These are phyloP conservation scores for Solanum commersonii DNA, from an alignment of 257 asterid species.

Conservation along the genomic window DNA sequence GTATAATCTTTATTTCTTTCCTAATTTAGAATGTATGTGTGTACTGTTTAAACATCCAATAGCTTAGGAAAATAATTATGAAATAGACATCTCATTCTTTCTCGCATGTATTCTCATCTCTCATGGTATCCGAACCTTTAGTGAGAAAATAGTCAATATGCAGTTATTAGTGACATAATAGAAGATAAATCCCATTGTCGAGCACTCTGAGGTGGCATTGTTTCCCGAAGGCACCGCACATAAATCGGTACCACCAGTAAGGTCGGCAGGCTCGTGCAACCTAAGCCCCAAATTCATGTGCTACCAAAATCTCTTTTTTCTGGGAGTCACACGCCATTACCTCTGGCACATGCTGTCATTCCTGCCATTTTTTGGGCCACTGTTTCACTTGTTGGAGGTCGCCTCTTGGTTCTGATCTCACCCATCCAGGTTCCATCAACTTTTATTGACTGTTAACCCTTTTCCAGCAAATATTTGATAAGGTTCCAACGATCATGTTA, in stretches of 20 bases:
- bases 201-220: background rate
- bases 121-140: background rate
- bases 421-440: background rate
- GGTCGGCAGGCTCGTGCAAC: background rate
- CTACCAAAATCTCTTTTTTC: background rate
- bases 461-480: background rate
- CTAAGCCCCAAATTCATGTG: background rate
- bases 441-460: background rate
- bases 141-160: background rate
- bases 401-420: background rate
- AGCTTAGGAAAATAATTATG: background rate
- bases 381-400: background rate
- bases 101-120: background rate
- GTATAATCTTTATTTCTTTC: background rate
- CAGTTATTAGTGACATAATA: background rate
- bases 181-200: background rate
- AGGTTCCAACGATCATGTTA: background rate
- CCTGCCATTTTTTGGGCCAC: background rate
- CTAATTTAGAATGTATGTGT: background rate
- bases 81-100: background rate
- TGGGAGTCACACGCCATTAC: background rate
- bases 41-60: background rate
- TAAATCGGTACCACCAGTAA: background rate
- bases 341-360: background rate
- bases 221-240: background rate